Conservation (phyloP, 2,329 filamentous ascomycete species). For the Trichoderma sp. region DNA sequence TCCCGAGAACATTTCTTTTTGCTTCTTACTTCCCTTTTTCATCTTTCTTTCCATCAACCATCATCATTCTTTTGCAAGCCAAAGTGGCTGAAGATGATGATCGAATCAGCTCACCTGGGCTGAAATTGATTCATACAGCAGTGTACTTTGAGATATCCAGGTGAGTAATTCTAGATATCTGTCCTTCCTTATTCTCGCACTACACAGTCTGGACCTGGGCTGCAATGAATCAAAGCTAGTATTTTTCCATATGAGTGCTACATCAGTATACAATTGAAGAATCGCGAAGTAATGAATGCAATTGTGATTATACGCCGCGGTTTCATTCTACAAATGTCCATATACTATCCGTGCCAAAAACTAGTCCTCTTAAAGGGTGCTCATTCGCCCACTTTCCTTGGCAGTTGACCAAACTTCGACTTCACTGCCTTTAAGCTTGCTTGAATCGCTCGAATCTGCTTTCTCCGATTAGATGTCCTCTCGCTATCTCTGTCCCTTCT, state of each 20-base stretch:
- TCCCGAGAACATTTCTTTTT: constrained; percentile 28
- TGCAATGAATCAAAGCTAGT: too few species aligned
- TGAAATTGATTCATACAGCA: too few species aligned
- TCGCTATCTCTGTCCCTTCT: not conserved
- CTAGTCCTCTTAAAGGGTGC: not conserved
- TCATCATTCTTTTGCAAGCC: not conserved
- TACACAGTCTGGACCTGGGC: too few species aligned
- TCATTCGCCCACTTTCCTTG: too few species aligned
- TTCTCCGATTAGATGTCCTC: not conserved
- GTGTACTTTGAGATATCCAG: too few species aligned
- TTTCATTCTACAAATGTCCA: not conserved
- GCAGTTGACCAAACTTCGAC: too few species aligned
- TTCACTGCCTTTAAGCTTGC: not conserved
- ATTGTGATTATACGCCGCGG: not conserved
- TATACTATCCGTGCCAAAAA: not conserved
- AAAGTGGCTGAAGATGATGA: too few species aligned
- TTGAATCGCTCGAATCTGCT: not conserved
- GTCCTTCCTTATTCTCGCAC: too few species aligned
- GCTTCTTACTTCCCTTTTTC: not conserved
- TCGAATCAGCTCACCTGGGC: too few species aligned
- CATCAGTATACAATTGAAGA: not conserved
- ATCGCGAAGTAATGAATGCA: not conserved
- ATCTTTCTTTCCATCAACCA: not conserved
- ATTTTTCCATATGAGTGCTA: not conserved
- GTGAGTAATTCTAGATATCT: too few species aligned